Conservation (phyloP, 2,329 filamentous ascomycete genomes). For the Phialocephala sp. region DNA sequence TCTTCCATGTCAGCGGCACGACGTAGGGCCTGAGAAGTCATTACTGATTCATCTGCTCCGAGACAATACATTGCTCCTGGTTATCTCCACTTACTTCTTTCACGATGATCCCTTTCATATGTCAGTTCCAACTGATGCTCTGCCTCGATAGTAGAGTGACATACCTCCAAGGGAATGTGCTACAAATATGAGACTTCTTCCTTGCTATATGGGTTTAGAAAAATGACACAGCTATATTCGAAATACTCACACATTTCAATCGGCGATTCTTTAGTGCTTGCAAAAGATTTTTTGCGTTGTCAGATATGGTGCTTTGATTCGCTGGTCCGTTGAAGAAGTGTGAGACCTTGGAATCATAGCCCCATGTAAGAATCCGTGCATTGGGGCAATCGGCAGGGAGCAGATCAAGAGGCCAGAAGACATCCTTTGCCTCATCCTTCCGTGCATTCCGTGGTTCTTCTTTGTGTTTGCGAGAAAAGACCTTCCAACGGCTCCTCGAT, state of each 20-base stretch:
- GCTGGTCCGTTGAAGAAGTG: conserved; percentile 29
- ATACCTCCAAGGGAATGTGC: conserved; percentile 36
- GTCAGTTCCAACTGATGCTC: conserved; percentile 9
- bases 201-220: conserved; percentile 20
- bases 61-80: not conserved
- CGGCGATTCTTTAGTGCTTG: conserved; percentile 21
- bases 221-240: too few relatives aligned
- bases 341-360: conserved; percentile 34
- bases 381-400: conserved; percentile 30
- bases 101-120: conserved; percentile 28
- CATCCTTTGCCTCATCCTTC: conserved; percentile 11
- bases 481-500: not conserved
- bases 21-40: conserved; percentile 25
- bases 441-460: not conserved
- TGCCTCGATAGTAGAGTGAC: not conserved
- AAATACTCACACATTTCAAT: conserved; percentile 28
- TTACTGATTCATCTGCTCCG: conserved; percentile 3
- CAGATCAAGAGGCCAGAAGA: conserved; percentile 34
- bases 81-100: conserved; percentile 23
- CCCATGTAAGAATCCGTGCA: conserved; percentile 31
- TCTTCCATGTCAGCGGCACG: conserved; percentile 15
- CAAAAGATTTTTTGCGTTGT: conserved; percentile 29
- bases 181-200: conserved; percentile 32
- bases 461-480: conserved; percentile 23
- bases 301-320: conserved; percentile 31